Evolutionary conservation across 2,329 filamentous ascomycete species (phyloP).

Genomic region (Phialophora chinensis): DNA sequence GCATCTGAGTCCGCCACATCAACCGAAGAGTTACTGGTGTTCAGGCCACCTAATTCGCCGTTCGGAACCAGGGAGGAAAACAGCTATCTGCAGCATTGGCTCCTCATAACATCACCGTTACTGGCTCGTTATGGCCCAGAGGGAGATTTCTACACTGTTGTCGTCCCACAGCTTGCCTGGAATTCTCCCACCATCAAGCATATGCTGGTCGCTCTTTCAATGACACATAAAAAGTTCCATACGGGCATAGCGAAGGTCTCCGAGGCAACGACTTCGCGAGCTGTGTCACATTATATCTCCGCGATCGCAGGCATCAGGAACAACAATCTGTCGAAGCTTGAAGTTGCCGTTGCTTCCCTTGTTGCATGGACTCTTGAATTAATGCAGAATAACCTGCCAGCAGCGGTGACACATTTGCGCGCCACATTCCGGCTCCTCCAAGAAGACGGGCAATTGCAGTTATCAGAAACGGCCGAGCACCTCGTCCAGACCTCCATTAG

Average conservation of each 20-base stretch:
- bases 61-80: conserved; percentile 23
- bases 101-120: conserved; percentile 14
- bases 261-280: background rate
- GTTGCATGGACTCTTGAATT: conserved; percentile 24
- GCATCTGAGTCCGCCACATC: background rate
- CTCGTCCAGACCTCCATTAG: background rate
- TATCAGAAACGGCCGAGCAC: background rate
- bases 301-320: conserved; percentile 18
- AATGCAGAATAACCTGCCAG: conserved; percentile 19
- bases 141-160: conserved; percentile 18
- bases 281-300: conserved; percentile 19
- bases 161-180: conserved; percentile 25
- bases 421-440: conserved; percentile 7
- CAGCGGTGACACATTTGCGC: conserved; percentile 7
- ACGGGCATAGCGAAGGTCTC: background rate
- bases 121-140: conserved; percentile 20
- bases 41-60: background rate
- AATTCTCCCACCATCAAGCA: conserved; percentile 13
- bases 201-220: conserved; percentile 24
- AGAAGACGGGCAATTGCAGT: background rate
- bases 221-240: conserved; percentile 14
- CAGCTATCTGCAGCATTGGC: conserved; percentile 17
- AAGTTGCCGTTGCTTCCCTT: conserved; percentile 20
- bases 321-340: conserved; percentile 12
- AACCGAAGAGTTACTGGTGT: background rate